Evolutionary conservation across 2,329 filamentous ascomycete species (phyloP).

Genomic region (Orbilia blumenaviensis): DNA sequence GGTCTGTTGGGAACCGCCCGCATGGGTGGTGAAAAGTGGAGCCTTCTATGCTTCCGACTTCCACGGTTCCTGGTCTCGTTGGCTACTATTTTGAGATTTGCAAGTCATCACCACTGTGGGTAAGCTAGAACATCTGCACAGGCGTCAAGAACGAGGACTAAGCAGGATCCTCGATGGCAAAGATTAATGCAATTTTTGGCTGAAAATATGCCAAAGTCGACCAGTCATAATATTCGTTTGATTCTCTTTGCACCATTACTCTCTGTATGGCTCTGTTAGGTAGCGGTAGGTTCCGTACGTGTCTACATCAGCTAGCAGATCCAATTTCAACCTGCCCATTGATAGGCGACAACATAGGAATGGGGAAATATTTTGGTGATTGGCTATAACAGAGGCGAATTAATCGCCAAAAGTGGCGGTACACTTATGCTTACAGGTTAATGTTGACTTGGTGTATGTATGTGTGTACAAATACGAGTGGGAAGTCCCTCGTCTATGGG

Average conservation of each 20-base stretch:
- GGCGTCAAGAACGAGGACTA: background rate
- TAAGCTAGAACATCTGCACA: background rate
- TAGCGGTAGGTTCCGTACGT: too few species aligned
- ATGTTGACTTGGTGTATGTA: too few species aligned
- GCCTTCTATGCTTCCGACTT: background rate
- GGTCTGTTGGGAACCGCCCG: background rate
- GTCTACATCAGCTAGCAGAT: too few species aligned
- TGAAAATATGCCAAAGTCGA: too few species aligned
- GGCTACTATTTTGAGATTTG: slow-evolving; percentile 18
- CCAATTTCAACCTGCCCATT: too few species aligned
- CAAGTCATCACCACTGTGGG: background rate
- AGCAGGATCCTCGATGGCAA: slow-evolving; percentile 2
- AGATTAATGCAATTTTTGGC: background rate
- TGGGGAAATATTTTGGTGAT: too few species aligned
- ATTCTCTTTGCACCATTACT: too few species aligned
- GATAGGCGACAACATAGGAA: background rate
- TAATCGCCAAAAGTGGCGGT: background rate
- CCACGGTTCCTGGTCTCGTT: slow-evolving; percentile 3
- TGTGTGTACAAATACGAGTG: too few species aligned
- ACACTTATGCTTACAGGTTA: background rate
- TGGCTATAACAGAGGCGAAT: background rate
- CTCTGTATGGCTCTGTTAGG: too few species aligned
- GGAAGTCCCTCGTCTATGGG: too few species aligned
- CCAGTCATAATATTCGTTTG: too few species aligned
- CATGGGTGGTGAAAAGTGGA: background rate